Percentiles rank a stretch among this genome's conserved stretches.
These are phyloP conservation scores for Xylaria sp. DNA, from an alignment of 495 filamentous ascomycete genomes.

Conservation along the genomic window DNA sequence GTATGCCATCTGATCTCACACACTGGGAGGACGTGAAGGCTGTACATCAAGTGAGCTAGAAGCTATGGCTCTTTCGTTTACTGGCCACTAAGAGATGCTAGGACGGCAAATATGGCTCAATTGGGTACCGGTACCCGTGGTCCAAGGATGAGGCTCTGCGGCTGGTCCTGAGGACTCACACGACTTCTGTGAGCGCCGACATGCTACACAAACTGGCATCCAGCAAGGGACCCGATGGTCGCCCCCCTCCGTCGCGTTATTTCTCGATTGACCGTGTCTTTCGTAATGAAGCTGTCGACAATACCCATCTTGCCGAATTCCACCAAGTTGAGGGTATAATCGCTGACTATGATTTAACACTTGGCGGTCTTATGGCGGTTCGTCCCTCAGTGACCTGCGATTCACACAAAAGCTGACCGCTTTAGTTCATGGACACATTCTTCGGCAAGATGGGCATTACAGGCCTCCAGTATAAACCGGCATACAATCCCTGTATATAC, in stretches of 20 bases:
- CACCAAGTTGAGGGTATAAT: constrained; percentile 99
- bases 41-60: constrained; percentile 10
- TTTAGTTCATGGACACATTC: constrained; percentile 83
- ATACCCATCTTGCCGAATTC: constrained; percentile 96
- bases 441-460: constrained; percentile 95
- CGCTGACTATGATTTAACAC: constrained; percentile 88
- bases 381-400: background rate
- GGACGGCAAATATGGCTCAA: constrained; percentile 88
- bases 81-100: background rate
- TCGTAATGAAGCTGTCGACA: constrained; percentile 89
- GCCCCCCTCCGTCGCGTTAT: constrained; percentile 77
- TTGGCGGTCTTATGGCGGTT: constrained; percentile 76
- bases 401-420: background rate
- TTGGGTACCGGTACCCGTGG: constrained; percentile 96
- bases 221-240: constrained; percentile 59
- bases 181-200: constrained; percentile 85
- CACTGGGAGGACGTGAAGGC: background rate
- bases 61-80: background rate
- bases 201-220: constrained; percentile 90
- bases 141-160: constrained; percentile 84
- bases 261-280: constrained; percentile 99
- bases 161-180: constrained; percentile 94
- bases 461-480: constrained; percentile 90
- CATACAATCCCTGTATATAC: constrained; percentile 57
- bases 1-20: background rate